phyloP scores from a whole-genome alignment of 768 basidiomycete species.

The Austroboletus eburneus region DNA sequence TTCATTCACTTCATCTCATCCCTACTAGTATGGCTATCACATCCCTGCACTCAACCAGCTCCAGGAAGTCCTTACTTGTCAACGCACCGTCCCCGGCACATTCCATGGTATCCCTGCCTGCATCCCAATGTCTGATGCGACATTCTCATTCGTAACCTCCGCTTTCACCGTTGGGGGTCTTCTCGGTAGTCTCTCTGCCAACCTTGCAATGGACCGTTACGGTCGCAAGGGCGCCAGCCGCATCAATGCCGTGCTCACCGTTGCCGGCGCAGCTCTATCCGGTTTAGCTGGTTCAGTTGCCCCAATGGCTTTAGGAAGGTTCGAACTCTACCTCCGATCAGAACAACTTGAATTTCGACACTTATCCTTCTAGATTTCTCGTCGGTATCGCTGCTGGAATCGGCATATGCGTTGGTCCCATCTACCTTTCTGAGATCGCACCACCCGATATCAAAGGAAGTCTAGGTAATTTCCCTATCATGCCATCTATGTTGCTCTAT shows the following conservation, averaged over 20 bases:
- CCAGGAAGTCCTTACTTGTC: conserved; percentile 73
- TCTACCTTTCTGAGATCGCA: conserved; percentile 83
- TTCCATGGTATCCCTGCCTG: conserved; percentile 58
- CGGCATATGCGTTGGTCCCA: conserved; percentile 74
- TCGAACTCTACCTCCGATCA: conserved; percentile 15
- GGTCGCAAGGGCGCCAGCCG: conserved; percentile 70
- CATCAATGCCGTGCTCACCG: conserved; percentile 51
- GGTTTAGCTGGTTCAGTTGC: conserved; percentile 52
- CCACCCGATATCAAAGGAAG: conserved; percentile 71
- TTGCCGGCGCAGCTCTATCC: conserved; percentile 63
- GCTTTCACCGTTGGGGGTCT: conserved; percentile 88
- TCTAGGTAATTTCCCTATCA: conserved; percentile 47
- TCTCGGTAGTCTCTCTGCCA: conserved; percentile 66
- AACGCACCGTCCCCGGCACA: conserved; percentile 17
- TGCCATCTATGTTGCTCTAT: neutral
- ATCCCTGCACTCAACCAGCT: conserved; percentile 90
- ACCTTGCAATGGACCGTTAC: conserved; percentile 60
- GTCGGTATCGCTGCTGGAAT: conserved; percentile 71
- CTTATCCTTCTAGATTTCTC: conserved; percentile 42
- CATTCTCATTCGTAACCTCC: conserved; percentile 81
- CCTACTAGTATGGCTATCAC: conserved; percentile 79
- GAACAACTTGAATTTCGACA: neutral
- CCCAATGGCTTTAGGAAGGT: conserved; percentile 65
- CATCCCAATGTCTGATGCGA: conserved; percentile 71
- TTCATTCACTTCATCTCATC: neutral